phyloP scores from a whole-genome alignment of 1,284 basidiomycete genomes.

The Moesziomyces globuligerus region DNA sequence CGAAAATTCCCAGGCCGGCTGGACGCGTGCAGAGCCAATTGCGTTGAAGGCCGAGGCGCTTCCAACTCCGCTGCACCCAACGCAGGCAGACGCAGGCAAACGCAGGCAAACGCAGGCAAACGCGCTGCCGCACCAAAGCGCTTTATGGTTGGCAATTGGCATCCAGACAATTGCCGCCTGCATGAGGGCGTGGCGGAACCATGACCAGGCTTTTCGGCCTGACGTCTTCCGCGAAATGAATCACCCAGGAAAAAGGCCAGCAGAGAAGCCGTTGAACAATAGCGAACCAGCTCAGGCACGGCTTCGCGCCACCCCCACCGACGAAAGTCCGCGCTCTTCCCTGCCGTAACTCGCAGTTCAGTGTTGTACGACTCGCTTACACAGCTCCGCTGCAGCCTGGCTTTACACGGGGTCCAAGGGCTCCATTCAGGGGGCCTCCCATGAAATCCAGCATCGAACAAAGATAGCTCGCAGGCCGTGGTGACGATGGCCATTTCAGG shows the following conservation, averaged over 20 bases:
- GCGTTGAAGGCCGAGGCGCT: conserved; percentile 32
- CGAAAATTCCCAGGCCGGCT: conserved; percentile 19
- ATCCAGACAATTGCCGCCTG: not conserved
- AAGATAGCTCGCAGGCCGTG: too few relatives aligned
- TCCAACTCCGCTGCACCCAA: conserved; percentile 24
- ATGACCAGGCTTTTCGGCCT: conserved; percentile 18
- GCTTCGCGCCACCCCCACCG: too few relatives aligned
- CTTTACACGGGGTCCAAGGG: too few relatives aligned
- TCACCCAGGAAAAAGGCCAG: not conserved
- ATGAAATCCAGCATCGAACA: too few relatives aligned
- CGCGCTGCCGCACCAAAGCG: not conserved
- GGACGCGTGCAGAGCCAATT: not conserved
- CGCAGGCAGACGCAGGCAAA: conserved; percentile 4
- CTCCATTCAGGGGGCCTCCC: too few relatives aligned
- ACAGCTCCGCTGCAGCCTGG: too few relatives aligned
- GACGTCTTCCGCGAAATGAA: conserved; percentile 16
- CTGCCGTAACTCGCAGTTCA: too few relatives aligned
- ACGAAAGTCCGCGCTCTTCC: too few relatives aligned
- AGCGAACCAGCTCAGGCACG: not conserved
- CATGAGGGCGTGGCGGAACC: conserved; percentile 20
- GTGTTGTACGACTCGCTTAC: too few relatives aligned
- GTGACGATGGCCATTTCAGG: too few relatives aligned
- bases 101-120: conserved; percentile 2
- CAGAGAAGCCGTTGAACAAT: not conserved
- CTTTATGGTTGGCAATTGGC: conserved; percentile 8